phyloP scores from a whole-genome alignment of 1,284 basidiomycete genomes.

The Wolfiporia cocos region DNA sequence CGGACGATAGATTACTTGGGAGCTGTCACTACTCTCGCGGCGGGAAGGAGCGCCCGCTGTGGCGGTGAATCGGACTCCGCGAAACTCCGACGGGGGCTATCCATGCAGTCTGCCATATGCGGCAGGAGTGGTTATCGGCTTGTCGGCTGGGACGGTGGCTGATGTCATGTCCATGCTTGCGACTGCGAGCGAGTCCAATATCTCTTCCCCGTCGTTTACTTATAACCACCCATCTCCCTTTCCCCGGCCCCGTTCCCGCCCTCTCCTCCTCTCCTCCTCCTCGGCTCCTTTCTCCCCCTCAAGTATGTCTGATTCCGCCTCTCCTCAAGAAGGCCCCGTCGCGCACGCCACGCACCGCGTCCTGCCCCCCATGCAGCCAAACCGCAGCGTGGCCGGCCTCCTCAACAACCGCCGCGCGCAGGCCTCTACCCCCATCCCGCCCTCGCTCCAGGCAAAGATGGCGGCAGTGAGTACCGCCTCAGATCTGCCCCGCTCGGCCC shows the following conservation, averaged over 20 bases:
- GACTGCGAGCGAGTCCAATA: not conserved
- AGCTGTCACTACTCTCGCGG: too few relatives aligned
- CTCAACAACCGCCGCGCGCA: conserved; percentile 31
- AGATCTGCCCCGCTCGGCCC: conserved; percentile 4
- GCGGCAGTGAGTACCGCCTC: conserved; percentile 56
- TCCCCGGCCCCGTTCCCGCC: conserved; percentile 10
- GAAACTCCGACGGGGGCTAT: too few relatives aligned
- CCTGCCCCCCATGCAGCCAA: conserved; percentile 13
- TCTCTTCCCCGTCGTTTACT: conserved; percentile 11
- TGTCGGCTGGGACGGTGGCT: not conserved
- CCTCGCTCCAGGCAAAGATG: conserved; percentile 90
- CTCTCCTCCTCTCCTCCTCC: conserved; percentile 10
- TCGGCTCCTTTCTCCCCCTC: conserved; percentile 2
- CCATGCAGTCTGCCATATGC: not conserved
- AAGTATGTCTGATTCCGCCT: conserved; percentile 6
- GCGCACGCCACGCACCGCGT: conserved; percentile 1
- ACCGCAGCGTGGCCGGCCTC: conserved; percentile 33
- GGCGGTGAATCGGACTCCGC: not conserved
- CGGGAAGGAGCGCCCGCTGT: not conserved
- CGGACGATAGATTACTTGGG: too few relatives aligned
- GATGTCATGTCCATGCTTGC: conserved; percentile 3
- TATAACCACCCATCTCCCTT: conserved; percentile 9
- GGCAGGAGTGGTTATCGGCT: not conserved
- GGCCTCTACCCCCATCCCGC: conserved; percentile 71
- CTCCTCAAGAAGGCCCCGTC: conserved; percentile 3